phyloP scores from a whole-genome alignment of 805 yeast genomes.

The Wickerhamomyces ciferrii region DNA sequence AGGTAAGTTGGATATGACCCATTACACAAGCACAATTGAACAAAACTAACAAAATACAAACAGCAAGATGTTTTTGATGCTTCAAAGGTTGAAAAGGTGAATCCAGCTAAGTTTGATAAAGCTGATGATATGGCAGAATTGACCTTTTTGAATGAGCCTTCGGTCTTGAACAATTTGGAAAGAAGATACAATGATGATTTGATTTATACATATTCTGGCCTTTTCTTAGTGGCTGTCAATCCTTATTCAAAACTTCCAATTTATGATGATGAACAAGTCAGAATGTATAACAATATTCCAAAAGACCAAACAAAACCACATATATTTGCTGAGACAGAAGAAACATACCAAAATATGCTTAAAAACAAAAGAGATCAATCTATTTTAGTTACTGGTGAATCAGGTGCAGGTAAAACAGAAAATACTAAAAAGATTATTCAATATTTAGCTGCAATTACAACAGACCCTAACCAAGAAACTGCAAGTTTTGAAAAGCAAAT shows the following conservation, averaged over 20 bases:
- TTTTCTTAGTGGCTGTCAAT: constrained; percentile 90
- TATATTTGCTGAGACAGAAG: constrained; percentile 85
- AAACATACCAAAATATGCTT: constrained; percentile 73
- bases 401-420: constrained; percentile 99
- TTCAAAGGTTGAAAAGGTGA: constrained; percentile 55
- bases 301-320: constrained; percentile 66
- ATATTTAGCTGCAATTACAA: constrained; percentile 75
- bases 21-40: neutral
- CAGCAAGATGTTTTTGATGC: constrained; percentile 34
- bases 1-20: constrained; percentile 16
- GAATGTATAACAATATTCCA: constrained; percentile 44
- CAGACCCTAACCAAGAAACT: constrained; percentile 19
- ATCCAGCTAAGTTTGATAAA: constrained; percentile 85
- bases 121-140: constrained; percentile 95
- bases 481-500: constrained; percentile 71
- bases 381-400: constrained; percentile 95
- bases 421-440: constrained; percentile 93
- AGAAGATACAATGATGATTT: constrained; percentile 71
- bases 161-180: constrained; percentile 82
- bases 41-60: constrained; percentile 3
- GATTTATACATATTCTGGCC: constrained; percentile 92
- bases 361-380: constrained; percentile 74
- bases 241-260: constrained; percentile 78
- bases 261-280: constrained; percentile 55
- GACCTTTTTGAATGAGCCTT: constrained; percentile 91